phyloP scores from a whole-genome alignment of 148 eudicot genomes.

The Chenopodium formosanum region DNA sequence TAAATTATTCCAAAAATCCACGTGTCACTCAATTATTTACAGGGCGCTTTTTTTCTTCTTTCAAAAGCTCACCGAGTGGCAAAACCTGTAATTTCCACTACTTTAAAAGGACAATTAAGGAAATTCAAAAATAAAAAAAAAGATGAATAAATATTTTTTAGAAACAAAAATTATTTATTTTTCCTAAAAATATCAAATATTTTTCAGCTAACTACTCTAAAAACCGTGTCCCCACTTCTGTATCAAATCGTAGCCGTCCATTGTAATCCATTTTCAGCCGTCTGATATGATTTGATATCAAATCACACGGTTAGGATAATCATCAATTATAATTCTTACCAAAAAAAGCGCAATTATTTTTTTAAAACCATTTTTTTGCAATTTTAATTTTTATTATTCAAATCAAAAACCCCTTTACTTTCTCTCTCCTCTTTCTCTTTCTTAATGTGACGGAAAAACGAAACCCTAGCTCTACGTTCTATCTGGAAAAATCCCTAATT shows the following conservation, averaged over 20 bases:
- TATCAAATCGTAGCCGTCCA: slow-evolving; percentile 19
- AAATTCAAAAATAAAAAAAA: background rate
- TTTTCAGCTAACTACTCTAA: background rate
- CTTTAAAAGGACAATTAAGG: background rate
- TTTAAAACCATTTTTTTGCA: background rate
- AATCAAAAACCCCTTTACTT: slow-evolving; percentile 26
- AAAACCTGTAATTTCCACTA: background rate
- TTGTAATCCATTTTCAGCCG: background rate
- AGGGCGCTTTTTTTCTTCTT: slow-evolving; percentile 9
- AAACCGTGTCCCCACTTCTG: background rate
- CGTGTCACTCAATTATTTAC: background rate
- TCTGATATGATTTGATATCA: background rate
- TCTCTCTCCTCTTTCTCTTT: slow-evolving; percentile 15
- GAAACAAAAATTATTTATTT: background rate
- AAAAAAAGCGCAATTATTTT: background rate
- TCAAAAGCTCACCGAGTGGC: slow-evolving; percentile 11
- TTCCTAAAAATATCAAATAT: background rate
- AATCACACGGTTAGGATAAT: slow-evolving; percentile 20
- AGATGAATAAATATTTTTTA: background rate
- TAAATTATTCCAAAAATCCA: background rate
- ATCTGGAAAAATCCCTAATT: slow-evolving; percentile 34
- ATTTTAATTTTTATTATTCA: slow-evolving; percentile 11
- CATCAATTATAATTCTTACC: background rate
- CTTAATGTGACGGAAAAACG: slow-evolving; percentile 24
- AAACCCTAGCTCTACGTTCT: slow-evolving; percentile 49